A percentile compares a stretch with the other conserved stretches of the same genome.
These are phyloP conservation scores for Emericellopsis atlantica DNA, from an alignment of 2,329 filamentous ascomycete genomes.

Conservation along the genomic window DNA sequence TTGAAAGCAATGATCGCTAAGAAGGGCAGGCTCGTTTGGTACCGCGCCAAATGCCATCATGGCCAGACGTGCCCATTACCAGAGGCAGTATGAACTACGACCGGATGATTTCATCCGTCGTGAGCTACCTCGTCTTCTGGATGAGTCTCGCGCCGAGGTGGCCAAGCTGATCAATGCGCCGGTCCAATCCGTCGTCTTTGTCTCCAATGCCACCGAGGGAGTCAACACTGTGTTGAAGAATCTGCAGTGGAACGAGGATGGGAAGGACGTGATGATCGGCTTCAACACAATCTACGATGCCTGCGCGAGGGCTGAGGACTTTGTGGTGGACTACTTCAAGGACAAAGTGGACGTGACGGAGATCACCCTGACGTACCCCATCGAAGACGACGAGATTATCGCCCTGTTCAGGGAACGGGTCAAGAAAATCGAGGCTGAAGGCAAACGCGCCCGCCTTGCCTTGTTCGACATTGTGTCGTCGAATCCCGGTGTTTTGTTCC, in stretches of 20 bases:
- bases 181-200: constrained; percentile 56
- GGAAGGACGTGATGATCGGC: constrained; percentile 66
- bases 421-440: constrained; percentile 31
- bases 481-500: constrained; percentile 66
- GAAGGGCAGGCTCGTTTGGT: constrained; percentile 60
- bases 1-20: background rate
- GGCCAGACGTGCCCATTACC: constrained; percentile 46
- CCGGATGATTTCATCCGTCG: constrained; percentile 72
- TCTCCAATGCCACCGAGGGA: constrained; percentile 69
- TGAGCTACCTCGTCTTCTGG: constrained; percentile 47
- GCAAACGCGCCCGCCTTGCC: constrained; percentile 53
- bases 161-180: constrained; percentile 56
- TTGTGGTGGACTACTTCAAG: constrained; percentile 51
- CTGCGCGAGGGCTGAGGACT: constrained; percentile 63
- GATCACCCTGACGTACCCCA: constrained; percentile 55
- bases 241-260: constrained; percentile 51
- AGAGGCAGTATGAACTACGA: constrained; percentile 50
- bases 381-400: constrained; percentile 56
- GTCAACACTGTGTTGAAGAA: constrained; percentile 73
- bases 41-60: constrained; percentile 54
- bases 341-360: constrained; percentile 30
- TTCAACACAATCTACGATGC: constrained; percentile 71
- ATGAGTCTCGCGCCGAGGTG: constrained; percentile 54
- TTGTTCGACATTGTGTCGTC: constrained; percentile 69
- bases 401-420: constrained; percentile 47